phyloP scores from a whole-genome alignment of 2,329 filamentous ascomycete species.

The Phialophora chinensis region DNA sequence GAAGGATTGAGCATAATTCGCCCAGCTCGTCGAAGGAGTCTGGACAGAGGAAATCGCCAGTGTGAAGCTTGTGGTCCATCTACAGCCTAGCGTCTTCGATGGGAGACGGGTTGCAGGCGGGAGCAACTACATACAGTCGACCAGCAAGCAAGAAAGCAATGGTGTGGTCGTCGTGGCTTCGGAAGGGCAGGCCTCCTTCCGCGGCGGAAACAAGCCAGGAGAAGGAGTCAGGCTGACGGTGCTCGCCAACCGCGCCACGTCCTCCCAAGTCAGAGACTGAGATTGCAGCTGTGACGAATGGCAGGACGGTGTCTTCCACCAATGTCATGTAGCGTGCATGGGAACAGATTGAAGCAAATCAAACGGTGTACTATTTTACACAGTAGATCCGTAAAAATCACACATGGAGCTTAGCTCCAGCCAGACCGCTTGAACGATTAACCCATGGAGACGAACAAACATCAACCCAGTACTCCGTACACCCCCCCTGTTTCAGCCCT shows the following conservation, averaged over 20 bases:
- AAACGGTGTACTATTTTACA: background rate
- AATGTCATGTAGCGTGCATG: background rate
- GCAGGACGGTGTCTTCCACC: background rate
- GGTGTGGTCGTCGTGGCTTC: background rate
- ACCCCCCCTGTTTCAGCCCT: background rate
- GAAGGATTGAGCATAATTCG: background rate
- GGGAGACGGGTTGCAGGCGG: background rate
- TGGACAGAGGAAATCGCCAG: background rate
- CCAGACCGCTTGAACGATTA: background rate
- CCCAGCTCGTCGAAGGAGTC: background rate
- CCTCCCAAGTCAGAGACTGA: background rate
- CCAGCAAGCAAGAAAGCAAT: background rate
- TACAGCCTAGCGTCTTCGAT: background rate
- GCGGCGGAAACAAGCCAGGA: background rate
- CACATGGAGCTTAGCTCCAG: background rate
- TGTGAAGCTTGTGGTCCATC: background rate
- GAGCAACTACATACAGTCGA: background rate
- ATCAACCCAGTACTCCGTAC: background rate
- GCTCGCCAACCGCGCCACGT: background rate
- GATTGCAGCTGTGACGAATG: background rate
- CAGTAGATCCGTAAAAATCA: background rate
- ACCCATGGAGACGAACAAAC: background rate
- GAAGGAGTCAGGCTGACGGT: background rate
- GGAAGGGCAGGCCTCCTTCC: background rate
- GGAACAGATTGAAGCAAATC: background rate